phyloP scores from a whole-genome alignment of 148 eudicot genomes.

The Polygonum maritimum region DNA sequence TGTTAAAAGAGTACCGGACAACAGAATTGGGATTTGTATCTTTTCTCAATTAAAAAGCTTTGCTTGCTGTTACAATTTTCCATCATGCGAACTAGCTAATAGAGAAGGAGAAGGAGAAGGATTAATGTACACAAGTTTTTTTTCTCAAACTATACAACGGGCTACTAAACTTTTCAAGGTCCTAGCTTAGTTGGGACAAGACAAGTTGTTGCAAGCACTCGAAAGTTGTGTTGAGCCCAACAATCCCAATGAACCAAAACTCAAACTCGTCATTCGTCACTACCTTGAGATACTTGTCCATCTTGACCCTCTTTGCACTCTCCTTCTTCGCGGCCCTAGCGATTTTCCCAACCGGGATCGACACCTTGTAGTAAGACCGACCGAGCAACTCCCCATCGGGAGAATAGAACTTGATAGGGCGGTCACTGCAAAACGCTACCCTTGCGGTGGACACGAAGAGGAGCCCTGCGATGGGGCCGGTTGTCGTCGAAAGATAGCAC shows the following conservation, averaged over 20 bases:
- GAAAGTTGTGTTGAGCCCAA: not conserved
- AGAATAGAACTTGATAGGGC: conserved; percentile 48
- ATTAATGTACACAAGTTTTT: no score
- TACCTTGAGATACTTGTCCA: not conserved
- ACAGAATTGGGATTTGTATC: no score
- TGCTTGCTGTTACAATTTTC: no score
- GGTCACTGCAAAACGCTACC: conserved; percentile 61
- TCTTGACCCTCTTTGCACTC: not conserved
- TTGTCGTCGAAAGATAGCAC: conserved; percentile 57
- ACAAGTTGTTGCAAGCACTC: not conserved
- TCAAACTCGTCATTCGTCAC: not conserved
- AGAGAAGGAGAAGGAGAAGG: no score
- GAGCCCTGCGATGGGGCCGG: conserved; percentile 70
- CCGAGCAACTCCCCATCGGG: conserved; percentile 45
- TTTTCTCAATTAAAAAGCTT: no score
- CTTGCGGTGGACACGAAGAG: conserved; percentile 43
- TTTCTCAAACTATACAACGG: no score
- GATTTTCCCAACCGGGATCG: not conserved
- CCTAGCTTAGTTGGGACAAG: no score
- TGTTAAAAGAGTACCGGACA: no score
- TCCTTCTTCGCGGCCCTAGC: not conserved
- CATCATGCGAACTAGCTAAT: no score
- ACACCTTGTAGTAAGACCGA: conserved; percentile 78
- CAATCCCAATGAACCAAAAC: not conserved
- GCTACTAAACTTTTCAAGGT: no score